These are phyloP conservation scores for Daldinia eschscholtzii DNA, from an alignment of 2,329 filamentous ascomycete species.

Conservation along the genomic window DNA sequence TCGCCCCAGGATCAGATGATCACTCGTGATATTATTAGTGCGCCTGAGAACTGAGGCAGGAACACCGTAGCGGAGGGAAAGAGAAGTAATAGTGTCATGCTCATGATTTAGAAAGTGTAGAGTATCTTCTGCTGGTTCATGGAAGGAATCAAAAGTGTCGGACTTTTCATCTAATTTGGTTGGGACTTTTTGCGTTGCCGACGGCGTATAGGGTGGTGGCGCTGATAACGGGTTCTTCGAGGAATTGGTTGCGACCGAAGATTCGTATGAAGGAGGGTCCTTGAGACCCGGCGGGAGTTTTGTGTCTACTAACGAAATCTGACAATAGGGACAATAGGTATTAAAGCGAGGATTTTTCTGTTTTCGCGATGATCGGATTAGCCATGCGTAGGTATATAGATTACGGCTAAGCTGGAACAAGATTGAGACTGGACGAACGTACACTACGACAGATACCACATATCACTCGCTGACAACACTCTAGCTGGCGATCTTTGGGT, in stretches of 20 bases:
- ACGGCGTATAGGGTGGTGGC: conserved; percentile 58
- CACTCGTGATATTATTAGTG: conserved; percentile 77
- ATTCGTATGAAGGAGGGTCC: conserved; percentile 75
- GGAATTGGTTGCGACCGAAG: conserved; percentile 53
- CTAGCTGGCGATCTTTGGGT: conserved; percentile 70
- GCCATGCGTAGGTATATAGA: background rate
- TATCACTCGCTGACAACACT: conserved; percentile 78
- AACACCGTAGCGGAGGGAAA: conserved; percentile 79
- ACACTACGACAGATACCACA: conserved; percentile 78
- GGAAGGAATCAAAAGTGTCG: conserved; percentile 37
- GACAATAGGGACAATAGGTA: conserved; percentile 79
- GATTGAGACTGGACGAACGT: conserved; percentile 47
- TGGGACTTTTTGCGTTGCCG: conserved; percentile 40
- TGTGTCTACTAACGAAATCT: conserved; percentile 71
- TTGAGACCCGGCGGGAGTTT: conserved; percentile 71
- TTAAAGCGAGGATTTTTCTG: conserved; percentile 76
- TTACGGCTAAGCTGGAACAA: background rate
- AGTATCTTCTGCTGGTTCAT: conserved; percentile 68
- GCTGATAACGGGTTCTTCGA: conserved; percentile 47
- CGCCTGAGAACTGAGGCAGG: conserved; percentile 72
- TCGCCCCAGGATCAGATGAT: conserved; percentile 77
- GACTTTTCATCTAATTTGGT: conserved; percentile 50
- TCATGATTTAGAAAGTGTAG: conserved; percentile 80
- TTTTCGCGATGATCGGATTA: conserved; percentile 28
- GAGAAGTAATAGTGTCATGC: conserved; percentile 74